Evolutionary conservation across 1,284 basidiomycete species (phyloP), one percentile per base, ranked within the genome.

Genomic region (Leccinum pachyderme): DNA sequence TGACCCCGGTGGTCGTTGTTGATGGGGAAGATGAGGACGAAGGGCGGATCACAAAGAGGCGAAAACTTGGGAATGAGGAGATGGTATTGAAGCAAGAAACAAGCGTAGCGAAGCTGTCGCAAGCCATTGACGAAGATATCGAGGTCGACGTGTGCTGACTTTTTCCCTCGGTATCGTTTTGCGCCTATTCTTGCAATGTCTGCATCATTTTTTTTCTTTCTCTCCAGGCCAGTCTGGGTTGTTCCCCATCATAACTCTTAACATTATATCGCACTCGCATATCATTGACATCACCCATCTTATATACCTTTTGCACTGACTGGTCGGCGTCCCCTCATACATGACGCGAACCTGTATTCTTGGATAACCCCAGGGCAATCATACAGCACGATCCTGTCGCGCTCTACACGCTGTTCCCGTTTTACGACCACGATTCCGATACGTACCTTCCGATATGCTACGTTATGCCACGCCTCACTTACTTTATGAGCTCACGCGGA

Each of bases 11-110:
- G 46, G 75, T 84, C 51, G 69, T 84, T 31, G 75, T 84, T 39
- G 81, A 83, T 51, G 84, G 86, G 56, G 82, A 83, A 33, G 83
- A 73, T 54, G 59, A 80, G 24, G 81, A 79, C 31, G 79, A 81
- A 24, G 77, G 75, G 28, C 84, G 80, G 48, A 75, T 73, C 18
- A 61, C 72, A 51, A 87, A 87, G 73, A 79, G 78, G 62, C 75
- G 84, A 61, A 73, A 69, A 49, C 59, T 78, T 24, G 57, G 41
- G 7, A 47, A 52, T 33, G 46, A 53, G 11, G 28, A 28, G 44
- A 47, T 25, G 12, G 32, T 43, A 13, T 24, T 25, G 48, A 52
- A 46, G 29, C 28, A 31, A 24, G 52, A 55, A 18, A 25, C 27
- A 41, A 56, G 43, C 35, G 11, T 41, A 15, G 12, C 47, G 7